Evolutionary conservation across 2,329 filamentous ascomycete species (phyloP).

Genomic region (Cercospora beticola): DNA sequence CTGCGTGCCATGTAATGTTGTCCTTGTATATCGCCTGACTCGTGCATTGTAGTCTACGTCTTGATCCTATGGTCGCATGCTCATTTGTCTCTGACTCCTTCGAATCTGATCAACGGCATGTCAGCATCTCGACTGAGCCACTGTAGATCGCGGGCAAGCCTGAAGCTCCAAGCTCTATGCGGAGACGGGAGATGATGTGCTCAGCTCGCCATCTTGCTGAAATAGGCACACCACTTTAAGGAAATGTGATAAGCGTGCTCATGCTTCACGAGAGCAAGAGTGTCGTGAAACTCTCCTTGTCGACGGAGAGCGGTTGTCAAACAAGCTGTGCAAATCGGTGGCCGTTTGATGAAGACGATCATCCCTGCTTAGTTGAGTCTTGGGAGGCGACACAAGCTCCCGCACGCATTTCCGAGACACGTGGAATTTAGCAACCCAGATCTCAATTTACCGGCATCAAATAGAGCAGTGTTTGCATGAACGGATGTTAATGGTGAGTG

Average conservation of each 20-base stretch:
- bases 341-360: conserved; percentile 3
- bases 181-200: background rate
- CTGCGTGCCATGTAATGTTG: background rate
- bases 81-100: background rate
- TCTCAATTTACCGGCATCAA: background rate
- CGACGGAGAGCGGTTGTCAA: background rate
- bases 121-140: background rate
- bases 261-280: background rate
- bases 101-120: background rate
- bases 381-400: conserved; percentile 5
- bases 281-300: background rate
- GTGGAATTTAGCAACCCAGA: conserved; percentile 2
- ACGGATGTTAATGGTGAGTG: background rate
- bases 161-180: background rate
- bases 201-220: background rate
- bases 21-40: background rate
- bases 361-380: conserved; percentile 8
- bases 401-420: conserved; percentile 9
- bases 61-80: background rate
- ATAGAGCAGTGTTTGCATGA: background rate
- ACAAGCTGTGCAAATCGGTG: background rate
- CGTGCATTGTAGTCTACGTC: background rate
- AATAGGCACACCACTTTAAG: background rate
- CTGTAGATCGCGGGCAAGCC: background rate
- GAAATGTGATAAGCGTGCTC: background rate